phyloP scores from a whole-genome alignment of 2,329 filamentous ascomycete species.

The Teratosphaeria pseudoeucalypti region DNA sequence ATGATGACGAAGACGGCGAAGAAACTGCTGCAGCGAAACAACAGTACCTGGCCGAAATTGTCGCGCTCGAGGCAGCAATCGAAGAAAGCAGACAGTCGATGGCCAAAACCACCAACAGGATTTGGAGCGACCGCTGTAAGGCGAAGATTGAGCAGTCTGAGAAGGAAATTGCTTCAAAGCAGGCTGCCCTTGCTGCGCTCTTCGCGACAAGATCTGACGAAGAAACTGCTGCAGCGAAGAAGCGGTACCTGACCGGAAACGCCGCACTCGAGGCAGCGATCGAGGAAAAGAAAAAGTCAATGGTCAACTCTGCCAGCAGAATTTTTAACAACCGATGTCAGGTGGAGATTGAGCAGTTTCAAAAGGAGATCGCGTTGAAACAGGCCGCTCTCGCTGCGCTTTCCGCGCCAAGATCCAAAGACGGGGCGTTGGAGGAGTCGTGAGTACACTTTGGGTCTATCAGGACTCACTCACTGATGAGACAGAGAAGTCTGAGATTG shows the following conservation, averaged over 20 bases:
- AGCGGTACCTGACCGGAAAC: not conserved
- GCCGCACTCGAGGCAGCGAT: not conserved
- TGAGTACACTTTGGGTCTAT: not conserved
- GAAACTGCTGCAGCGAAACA: not conserved
- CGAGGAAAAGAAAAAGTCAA: not conserved
- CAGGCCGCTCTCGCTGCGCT: not conserved
- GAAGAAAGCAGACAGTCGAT: not conserved
- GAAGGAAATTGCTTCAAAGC: not conserved
- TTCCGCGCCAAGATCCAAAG: not conserved
- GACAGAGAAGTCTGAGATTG: too few relatives aligned
- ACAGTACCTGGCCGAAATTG: not conserved
- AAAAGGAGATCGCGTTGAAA: not conserved
- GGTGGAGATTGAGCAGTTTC: not conserved
- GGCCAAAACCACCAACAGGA: not conserved
- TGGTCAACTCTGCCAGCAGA: not conserved
- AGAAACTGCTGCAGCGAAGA: not conserved
- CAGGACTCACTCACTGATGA: too few relatives aligned
- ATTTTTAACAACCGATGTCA: not conserved
- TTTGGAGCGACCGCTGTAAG: not conserved
- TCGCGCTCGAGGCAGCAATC: not conserved
- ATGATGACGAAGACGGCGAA: not conserved
- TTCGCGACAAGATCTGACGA: not conserved
- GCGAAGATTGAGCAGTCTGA: not conserved
- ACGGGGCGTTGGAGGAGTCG: not conserved
- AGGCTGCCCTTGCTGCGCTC: not conserved